Conservation (phyloP, 768 basidiomycete genomes). For the Tricholoma flavovirens region DNA sequence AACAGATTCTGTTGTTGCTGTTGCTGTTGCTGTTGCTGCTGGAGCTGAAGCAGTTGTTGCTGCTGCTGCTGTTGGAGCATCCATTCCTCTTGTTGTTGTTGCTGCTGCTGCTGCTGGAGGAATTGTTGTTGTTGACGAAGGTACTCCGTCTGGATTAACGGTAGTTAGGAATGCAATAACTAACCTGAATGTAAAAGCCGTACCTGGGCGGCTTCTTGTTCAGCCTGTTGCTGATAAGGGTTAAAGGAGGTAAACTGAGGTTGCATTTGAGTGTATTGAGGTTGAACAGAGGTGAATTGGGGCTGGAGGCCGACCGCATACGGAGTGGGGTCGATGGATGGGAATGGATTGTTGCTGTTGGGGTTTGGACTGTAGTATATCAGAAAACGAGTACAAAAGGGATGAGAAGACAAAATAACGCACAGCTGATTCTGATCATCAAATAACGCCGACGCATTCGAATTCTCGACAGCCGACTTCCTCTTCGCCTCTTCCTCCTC, state of each 20-base stretch:
- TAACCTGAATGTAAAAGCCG: constrained; percentile 16
- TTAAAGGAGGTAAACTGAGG: constrained; percentile 93
- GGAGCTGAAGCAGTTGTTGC: constrained; percentile 38
- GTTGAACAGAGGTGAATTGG: constrained; percentile 53
- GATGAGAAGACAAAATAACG: constrained; percentile 22
- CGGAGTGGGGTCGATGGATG: constrained; percentile 54
- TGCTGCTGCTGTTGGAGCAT: constrained; percentile 38
- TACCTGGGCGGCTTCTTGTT: constrained; percentile 80
- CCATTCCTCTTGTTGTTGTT: constrained; percentile 47
- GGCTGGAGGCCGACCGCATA: constrained; percentile 53
- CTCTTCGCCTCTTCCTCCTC: constrained; percentile 86
- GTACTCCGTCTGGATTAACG: constrained; percentile 52
- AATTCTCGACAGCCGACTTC: constrained; percentile 62
- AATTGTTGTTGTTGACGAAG: constrained; percentile 70
- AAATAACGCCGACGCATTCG: constrained; percentile 72
- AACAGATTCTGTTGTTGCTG: constrained; percentile 49
- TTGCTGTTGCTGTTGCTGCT: constrained; percentile 52
- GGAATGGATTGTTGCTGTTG: constrained; percentile 51
- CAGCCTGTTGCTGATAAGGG: constrained; percentile 87
- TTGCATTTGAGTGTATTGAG: constrained; percentile 70
- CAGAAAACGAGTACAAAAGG: constrained; percentile 1
- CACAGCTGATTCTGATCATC: constrained; percentile 83
- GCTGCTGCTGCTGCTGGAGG: constrained; percentile 43
- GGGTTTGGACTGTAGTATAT: constrained; percentile 23
- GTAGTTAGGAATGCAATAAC: neutral